Evolutionary conservation across 495 filamentous ascomycete species (phyloP).

Genomic region (Annulohypoxylon moriforme): DNA sequence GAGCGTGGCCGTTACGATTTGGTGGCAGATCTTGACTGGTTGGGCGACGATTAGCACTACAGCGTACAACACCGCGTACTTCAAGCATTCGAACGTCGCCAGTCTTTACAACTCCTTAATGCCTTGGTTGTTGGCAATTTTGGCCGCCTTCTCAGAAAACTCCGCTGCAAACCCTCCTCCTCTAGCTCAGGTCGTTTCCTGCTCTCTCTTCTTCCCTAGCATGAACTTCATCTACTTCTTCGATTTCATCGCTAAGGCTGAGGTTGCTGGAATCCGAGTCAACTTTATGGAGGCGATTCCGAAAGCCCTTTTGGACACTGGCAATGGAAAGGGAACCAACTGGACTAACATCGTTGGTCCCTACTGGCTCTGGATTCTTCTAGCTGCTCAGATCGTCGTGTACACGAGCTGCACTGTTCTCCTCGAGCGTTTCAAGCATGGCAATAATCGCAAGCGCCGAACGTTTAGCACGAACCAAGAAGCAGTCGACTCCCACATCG

Average conservation of each 20-base stretch:
- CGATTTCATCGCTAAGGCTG: slow-evolving; percentile 67
- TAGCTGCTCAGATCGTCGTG: slow-evolving; percentile 70
- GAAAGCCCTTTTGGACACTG: slow-evolving; percentile 45
- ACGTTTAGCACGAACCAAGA: slow-evolving; percentile 39
- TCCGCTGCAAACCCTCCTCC: slow-evolving; percentile 36
- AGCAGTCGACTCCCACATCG: slow-evolving; percentile 46
- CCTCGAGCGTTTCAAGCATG: slow-evolving; percentile 72
- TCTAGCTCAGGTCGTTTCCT: slow-evolving; percentile 60
- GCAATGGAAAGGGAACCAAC: slow-evolving; percentile 9
- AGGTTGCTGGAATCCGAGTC: slow-evolving; percentile 59
- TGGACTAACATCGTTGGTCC: slow-evolving; percentile 63
- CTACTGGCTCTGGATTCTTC: slow-evolving; percentile 65
- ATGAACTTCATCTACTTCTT: slow-evolving; percentile 74
- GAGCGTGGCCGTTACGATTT: slow-evolving; percentile 62
- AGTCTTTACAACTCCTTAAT: slow-evolving; percentile 68
- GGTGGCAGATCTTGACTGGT: slow-evolving; percentile 67
- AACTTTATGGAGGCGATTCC: slow-evolving; percentile 63
- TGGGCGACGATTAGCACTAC: slow-evolving; percentile 68
- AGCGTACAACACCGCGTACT: slow-evolving; percentile 71
- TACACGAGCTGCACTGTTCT: slow-evolving; percentile 69
- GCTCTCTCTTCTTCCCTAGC: slow-evolving; percentile 72
- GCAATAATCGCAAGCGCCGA: slow-evolving; percentile 66
- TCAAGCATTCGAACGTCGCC: slow-evolving; percentile 72
- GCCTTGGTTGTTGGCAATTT: slow-evolving; percentile 66
- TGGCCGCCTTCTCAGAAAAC: slow-evolving; percentile 58